phyloP scores from a whole-genome alignment of 352 stramenopile genomes.

The Phytophthora brassicae region DNA sequence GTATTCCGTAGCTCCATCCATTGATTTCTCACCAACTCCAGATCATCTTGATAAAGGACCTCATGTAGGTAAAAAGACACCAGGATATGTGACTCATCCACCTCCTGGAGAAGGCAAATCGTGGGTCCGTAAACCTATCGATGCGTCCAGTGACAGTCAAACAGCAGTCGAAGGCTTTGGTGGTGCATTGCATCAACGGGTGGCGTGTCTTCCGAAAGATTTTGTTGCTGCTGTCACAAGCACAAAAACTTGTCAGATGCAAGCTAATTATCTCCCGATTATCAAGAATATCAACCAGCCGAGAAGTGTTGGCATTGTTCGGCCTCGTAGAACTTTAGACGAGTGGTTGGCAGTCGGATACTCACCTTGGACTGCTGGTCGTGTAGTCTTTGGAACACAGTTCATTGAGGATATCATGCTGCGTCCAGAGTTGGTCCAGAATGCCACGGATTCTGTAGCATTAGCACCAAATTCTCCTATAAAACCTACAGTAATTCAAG shows the following conservation, averaged over 20 bases:
- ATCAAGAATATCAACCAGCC: conserved; percentile 87
- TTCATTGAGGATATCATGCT: conserved; percentile 70
- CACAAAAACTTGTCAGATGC: conserved; percentile 78
- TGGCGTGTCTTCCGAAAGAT: conserved; percentile 64
- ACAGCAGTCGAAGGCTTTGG: conserved; percentile 64
- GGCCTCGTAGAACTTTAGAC: conserved; percentile 76
- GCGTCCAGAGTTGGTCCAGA: conserved; percentile 49
- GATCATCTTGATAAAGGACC: conserved; percentile 49
- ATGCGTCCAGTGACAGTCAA: conserved; percentile 56
- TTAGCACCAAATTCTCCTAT: background rate
- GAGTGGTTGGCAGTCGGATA: conserved; percentile 92
- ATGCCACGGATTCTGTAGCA: background rate
- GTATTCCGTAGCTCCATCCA: conserved; percentile 43
- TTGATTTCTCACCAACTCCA: conserved; percentile 54
- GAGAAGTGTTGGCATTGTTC: conserved; percentile 85
- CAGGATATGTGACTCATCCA: conserved; percentile 56
- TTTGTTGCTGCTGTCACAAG: conserved; percentile 66
- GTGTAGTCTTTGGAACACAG: conserved; percentile 57
- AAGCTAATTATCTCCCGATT: conserved; percentile 75
- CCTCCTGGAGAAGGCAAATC: conserved; percentile 56
- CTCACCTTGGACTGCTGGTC: conserved; percentile 89
- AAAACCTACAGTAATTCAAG: conserved; percentile 10
- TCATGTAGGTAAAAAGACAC: conserved; percentile 51
- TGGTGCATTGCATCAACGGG: conserved; percentile 61
- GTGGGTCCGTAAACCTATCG: conserved; percentile 59